Percentiles rank a stretch among this genome's conserved stretches.
These are phyloP conservation scores for Papilionanthe hybrid DNA, from an alignment of 116 monocot species.

Conservation along the genomic window DNA sequence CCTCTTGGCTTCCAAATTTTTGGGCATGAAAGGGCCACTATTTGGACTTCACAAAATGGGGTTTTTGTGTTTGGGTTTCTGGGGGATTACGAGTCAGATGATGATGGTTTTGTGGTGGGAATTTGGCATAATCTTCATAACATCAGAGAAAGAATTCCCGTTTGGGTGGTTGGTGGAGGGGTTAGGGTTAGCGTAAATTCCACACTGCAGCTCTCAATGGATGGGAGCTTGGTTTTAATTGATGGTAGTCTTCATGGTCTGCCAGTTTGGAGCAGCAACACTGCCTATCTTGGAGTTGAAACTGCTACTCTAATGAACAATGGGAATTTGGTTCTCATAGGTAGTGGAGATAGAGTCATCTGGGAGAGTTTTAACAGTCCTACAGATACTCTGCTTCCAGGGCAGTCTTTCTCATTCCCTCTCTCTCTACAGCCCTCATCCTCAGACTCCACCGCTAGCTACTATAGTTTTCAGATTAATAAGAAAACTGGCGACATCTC, in stretches of 20 bases:
- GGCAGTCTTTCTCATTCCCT: constrained; percentile 29
- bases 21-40: background rate
- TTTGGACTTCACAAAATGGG: constrained; percentile 23
- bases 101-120: constrained; percentile 24
- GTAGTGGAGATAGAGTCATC: constrained; percentile 8
- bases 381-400: constrained; percentile 42
- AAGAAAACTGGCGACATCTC: constrained; percentile 22
- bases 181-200: constrained; percentile 31
- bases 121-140: constrained; percentile 21
- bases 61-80: constrained; percentile 34
- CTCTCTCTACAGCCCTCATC: constrained; percentile 29
- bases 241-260: constrained; percentile 4
- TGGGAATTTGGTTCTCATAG: constrained; percentile 37
- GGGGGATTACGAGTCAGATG: constrained; percentile 2
- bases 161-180: constrained; percentile 40
- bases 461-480: constrained; percentile 29
- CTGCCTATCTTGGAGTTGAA: constrained; percentile 20
- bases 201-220: constrained; percentile 21
- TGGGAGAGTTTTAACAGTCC: constrained; percentile 45
- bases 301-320: constrained; percentile 24
- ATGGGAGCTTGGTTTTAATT: constrained; percentile 26
- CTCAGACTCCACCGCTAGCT: constrained; percentile 21
- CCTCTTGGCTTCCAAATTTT: constrained; percentile 35
- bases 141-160: constrained; percentile 16
- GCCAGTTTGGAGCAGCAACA: constrained; percentile 40